Conservation (phyloP, 2,329 filamentous ascomycete species). For the Botrytis sinoallii region DNA sequence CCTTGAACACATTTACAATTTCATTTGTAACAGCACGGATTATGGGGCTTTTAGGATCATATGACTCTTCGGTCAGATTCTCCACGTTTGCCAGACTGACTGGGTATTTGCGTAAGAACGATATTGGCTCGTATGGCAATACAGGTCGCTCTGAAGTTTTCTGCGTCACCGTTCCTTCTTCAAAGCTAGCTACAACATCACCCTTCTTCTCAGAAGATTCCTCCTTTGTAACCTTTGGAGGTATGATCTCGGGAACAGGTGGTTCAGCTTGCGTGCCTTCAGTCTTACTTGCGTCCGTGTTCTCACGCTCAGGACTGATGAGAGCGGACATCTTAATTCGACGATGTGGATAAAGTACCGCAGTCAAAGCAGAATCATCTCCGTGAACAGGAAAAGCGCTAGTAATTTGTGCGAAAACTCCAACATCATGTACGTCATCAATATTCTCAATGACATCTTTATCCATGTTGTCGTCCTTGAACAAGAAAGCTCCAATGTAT, state of each 20-base stretch:
- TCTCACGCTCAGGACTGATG: slow-evolving; percentile 57
- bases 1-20: slow-evolving; percentile 98
- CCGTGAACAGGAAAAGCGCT: slow-evolving; percentile 90
- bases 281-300: slow-evolving; percentile 49
- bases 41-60: slow-evolving; percentile 83
- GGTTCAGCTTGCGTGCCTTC: slow-evolving; percentile 44
- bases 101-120: slow-evolving; percentile 85
- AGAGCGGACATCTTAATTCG: slow-evolving; percentile 86
- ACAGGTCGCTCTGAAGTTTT: slow-evolving; percentile 48
- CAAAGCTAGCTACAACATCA: slow-evolving; percentile 95
- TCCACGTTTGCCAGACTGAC: slow-evolving; percentile 96
- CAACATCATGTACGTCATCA: slow-evolving; percentile 91
- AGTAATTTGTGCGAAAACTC: slow-evolving; percentile 96
- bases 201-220: slow-evolving; percentile 70
- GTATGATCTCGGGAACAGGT: slow-evolving; percentile 58
- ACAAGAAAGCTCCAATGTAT: slow-evolving; percentile 93
- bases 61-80: slow-evolving; percentile 83
- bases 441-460: slow-evolving; percentile 88
- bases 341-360: slow-evolving; percentile 92
- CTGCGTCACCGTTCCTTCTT: slow-evolving; percentile 69
- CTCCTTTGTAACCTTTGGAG: slow-evolving; percentile 52
- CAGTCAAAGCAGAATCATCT: slow-evolving; percentile 81
- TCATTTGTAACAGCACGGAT: slow-evolving; percentile 93
- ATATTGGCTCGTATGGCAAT: slow-evolving; percentile 74
- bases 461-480: slow-evolving; percentile 94